Conservation (phyloP, 495 filamentous ascomycete species). For the Copromyces sp. region DNA sequence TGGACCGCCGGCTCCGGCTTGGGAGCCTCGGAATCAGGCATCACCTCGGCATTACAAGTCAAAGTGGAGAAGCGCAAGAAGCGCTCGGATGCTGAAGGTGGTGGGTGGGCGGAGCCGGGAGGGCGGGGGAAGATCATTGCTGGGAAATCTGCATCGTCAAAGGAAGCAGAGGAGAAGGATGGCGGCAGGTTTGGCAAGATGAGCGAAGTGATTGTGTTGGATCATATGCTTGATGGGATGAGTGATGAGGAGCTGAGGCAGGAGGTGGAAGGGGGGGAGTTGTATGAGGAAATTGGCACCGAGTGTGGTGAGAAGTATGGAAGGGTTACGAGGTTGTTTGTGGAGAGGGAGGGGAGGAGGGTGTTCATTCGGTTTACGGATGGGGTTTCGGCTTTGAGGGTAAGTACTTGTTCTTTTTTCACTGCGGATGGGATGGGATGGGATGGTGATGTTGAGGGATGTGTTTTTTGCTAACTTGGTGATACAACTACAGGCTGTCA, state of each 20-base stretch:
- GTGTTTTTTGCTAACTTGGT: not conserved
- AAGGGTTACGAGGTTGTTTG: slow-evolving; percentile 70
- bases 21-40: slow-evolving; percentile 69
- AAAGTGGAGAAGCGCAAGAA: slow-evolving; percentile 76
- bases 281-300: slow-evolving; percentile 90
- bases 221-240: slow-evolving; percentile 75
- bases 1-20: slow-evolving; percentile 84
- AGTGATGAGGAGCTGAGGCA: slow-evolving; percentile 37
- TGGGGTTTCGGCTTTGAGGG: slow-evolving; percentile 67
- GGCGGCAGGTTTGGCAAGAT: slow-evolving; percentile 59
- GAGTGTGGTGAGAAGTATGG: slow-evolving; percentile 88
- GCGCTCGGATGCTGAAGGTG: slow-evolving; percentile 65
- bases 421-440: not conserved
- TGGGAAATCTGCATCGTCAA: slow-evolving; percentile 29
- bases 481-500: slow-evolving; percentile 57
- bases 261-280: slow-evolving; percentile 55
- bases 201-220: slow-evolving; percentile 68
- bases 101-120: slow-evolving; percentile 59
- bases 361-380: slow-evolving; percentile 91
- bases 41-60: slow-evolving; percentile 70
- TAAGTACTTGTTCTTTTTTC: slow-evolving; percentile 32
- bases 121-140: slow-evolving; percentile 75
- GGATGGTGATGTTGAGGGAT: not conserved
- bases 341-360: slow-evolving; percentile 44
- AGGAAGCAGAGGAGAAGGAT: slow-evolving; percentile 29